phyloP scores from a whole-genome alignment of 2,329 filamentous ascomycete species.

The Raffaelea albimanens region DNA sequence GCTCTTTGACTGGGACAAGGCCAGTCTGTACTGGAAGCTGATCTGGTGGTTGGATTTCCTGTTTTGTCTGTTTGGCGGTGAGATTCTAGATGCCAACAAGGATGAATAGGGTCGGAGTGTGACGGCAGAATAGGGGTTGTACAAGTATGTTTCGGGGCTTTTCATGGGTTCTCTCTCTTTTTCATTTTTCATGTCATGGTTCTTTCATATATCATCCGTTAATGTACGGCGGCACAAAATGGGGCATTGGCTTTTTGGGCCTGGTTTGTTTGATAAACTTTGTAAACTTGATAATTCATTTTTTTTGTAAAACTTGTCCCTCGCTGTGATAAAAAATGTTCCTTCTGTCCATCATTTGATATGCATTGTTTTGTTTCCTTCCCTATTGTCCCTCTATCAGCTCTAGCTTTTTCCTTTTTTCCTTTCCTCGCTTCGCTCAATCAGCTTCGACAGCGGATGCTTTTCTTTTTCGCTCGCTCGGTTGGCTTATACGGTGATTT shows the following conservation, averaged over 20 bases:
- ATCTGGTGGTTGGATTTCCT: constrained; percentile 53
- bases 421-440: no score
- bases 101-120: constrained; percentile 36
- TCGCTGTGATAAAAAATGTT: background rate
- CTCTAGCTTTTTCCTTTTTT: background rate
- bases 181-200: background rate
- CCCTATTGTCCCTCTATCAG: background rate
- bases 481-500: no score
- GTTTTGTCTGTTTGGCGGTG: constrained; percentile 49
- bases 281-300: background rate
- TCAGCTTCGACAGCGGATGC: no score
- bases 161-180: background rate
- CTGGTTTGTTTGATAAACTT: background rate
- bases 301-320: no score
- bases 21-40: constrained; percentile 58
- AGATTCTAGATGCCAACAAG: constrained; percentile 47
- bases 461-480: no score
- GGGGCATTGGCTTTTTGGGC: background rate
- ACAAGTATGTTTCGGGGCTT: background rate
- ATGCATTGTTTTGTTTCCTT: background rate
- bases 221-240: background rate
- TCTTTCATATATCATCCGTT: background rate
- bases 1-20: constrained; percentile 65
- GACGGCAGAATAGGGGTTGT: background rate
- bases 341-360: background rate